phyloP scores from a whole-genome alignment of 106 monocot genomes.

The Gastrodia elata region DNA sequence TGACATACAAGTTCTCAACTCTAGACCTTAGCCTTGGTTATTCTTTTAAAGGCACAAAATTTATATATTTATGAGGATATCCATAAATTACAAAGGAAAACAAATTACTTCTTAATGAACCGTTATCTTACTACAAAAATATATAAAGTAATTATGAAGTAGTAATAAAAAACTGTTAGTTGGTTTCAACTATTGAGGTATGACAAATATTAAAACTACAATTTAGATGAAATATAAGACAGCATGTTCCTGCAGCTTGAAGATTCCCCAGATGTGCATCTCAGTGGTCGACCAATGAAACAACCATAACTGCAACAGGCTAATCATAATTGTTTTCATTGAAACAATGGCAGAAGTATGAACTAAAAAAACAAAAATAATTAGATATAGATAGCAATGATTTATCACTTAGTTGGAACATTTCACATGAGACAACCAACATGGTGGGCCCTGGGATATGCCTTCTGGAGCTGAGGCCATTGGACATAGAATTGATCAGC shows the following conservation, averaged over 20 bases:
- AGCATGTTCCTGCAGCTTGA: not conserved
- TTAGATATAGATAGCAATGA: not conserved
- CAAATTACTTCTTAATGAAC: not conserved
- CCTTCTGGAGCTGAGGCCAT: conserved; percentile 67
- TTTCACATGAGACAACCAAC: conserved; percentile 66
- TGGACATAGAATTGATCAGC: conserved; percentile 82
- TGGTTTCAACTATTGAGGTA: not conserved
- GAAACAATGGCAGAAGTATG: not conserved
- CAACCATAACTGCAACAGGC: not conserved
- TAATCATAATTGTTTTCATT: not conserved
- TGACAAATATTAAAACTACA: not conserved
- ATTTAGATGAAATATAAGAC: not conserved
- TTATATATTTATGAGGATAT: not conserved
- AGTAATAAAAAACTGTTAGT: not conserved
- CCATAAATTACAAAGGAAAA: not conserved
- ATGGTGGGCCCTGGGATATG: conserved; percentile 53
- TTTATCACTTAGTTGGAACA: not conserved
- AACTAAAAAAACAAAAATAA: not conserved
- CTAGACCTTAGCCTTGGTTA: not conserved
- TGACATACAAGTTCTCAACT: not conserved
- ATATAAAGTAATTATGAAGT: not conserved
- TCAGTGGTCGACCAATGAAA: not conserved
- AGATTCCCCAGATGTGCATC: not conserved
- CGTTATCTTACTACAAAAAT: not conserved
- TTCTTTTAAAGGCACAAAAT: not conserved